Percentiles rank a stretch among this genome's conserved stretches.
Evolutionary conservation across 768 basidiomycete species (phyloP).

Genomic region (Cantharellus cinnabarinus): DNA sequence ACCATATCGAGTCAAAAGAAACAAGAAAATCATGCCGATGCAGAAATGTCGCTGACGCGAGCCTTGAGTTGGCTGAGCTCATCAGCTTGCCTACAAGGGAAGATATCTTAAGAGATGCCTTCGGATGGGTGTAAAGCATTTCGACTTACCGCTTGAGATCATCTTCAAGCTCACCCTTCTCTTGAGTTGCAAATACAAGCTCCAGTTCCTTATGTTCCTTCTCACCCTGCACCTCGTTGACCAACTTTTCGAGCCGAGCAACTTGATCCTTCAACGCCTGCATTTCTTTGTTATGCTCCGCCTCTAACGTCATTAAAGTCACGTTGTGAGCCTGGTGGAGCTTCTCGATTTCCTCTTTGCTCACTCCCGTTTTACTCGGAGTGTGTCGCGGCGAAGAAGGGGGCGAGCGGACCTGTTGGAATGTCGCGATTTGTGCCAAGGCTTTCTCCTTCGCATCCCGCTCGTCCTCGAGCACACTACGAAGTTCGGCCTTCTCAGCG

Average conservation of each 20-base stretch:
- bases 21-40: too few species aligned
- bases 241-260: constrained; percentile 24
- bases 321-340: constrained; percentile 72
- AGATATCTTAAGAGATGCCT: neutral
- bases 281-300: constrained; percentile 39
- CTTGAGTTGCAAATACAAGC: constrained; percentile 57
- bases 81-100: neutral
- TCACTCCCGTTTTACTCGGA: constrained; percentile 30
- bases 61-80: neutral
- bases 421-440: constrained; percentile 25
- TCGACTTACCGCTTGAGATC: constrained; percentile 44
- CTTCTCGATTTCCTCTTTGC: constrained; percentile 56
- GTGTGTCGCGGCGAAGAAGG: constrained; percentile 19
- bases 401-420: constrained; percentile 24
- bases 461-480: constrained; percentile 66
- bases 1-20: too few species aligned
- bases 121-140: too few species aligned
- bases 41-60: neutral
- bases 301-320: constrained; percentile 54
- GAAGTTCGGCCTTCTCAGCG: constrained; percentile 33
- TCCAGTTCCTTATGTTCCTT: constrained; percentile 58
- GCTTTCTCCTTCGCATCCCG: constrained; percentile 33
- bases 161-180: constrained; percentile 57
- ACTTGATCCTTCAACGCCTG: constrained; percentile 36
- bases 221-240: constrained; percentile 37